Evolutionary conservation across 1,284 basidiomycete genomes (phyloP).

Genomic region (Kwoniella shivajii): DNA sequence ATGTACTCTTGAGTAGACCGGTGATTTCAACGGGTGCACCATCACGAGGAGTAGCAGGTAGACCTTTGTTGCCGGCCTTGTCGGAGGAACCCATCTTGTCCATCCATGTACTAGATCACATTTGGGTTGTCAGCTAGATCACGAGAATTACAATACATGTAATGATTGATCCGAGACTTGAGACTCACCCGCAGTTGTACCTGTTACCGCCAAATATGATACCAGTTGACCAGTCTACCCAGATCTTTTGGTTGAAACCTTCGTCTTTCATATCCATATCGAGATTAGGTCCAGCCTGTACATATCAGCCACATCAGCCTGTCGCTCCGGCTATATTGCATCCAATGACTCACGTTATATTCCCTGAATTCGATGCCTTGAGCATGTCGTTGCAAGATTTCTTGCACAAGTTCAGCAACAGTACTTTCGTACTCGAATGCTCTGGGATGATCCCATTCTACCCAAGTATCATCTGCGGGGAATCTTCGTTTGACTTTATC

Average conservation of each 20-base stretch:
- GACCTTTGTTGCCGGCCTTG: slow-evolving; percentile 89
- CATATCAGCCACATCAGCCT: neutral
- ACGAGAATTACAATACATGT: neutral
- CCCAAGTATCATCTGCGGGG: slow-evolving; percentile 91
- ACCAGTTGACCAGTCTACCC: slow-evolving; percentile 93
- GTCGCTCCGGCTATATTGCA: too few species aligned
- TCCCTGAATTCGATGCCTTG: slow-evolving; percentile 92
- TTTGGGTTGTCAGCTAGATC: too few species aligned
- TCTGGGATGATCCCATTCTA: slow-evolving; percentile 80
- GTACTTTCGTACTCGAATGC: slow-evolving; percentile 81
- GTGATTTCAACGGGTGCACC: slow-evolving; percentile 96
- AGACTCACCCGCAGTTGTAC: slow-evolving; percentile 55
- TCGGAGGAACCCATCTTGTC: slow-evolving; percentile 94
- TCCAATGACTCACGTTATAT: slow-evolving; percentile 64
- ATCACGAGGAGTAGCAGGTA: slow-evolving; percentile 91
- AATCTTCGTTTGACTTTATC: slow-evolving; percentile 87
- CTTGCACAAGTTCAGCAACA: slow-evolving; percentile 91
- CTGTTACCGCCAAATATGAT: slow-evolving; percentile 85
- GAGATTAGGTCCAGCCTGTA: slow-evolving; percentile 79
- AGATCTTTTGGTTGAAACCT: slow-evolving; percentile 92
- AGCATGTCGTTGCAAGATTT: slow-evolving; percentile 92
- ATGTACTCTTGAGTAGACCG: slow-evolving; percentile 86
- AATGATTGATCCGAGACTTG: neutral
- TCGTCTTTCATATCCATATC: slow-evolving; percentile 90
- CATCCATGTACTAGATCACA: slow-evolving; percentile 80